Evolutionary conservation across 2,329 filamentous ascomycete genomes (phyloP).

Genomic region (Xylariaceae sp.): DNA sequence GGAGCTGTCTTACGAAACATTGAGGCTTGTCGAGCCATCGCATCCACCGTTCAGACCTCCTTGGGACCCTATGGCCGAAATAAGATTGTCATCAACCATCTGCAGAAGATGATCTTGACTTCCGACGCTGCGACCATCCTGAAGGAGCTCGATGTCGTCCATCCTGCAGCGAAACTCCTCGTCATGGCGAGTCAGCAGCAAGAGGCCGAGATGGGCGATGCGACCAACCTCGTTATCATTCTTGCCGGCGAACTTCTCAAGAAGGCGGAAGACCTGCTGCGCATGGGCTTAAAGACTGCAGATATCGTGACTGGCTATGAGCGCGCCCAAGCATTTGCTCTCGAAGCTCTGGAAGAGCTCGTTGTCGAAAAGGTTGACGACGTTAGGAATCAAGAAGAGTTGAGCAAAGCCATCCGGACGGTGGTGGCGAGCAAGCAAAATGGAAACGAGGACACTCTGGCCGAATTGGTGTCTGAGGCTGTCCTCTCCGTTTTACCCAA

Average conservation of each 20-base stretch:
- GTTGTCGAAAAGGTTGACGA: constrained; percentile 89
- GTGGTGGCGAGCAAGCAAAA: constrained; percentile 97
- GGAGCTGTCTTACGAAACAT: constrained; percentile 98
- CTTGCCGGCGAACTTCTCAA: constrained; percentile 92
- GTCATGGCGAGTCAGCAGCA: constrained; percentile 99
- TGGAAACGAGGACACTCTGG: constrained; percentile 87
- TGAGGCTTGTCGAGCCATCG: constrained; percentile 95
- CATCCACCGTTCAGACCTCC: constrained; percentile 94
- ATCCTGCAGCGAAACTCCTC: constrained; percentile 94
- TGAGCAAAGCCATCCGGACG: constrained; percentile 93
- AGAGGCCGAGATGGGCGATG: constrained; percentile 98
- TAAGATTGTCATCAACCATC: constrained; percentile 99
- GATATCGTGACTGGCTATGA: constrained; percentile 97
- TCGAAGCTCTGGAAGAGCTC: constrained; percentile 84
- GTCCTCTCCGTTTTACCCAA: constrained; percentile 90
- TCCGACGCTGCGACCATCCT: constrained; percentile 97
- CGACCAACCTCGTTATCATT: constrained; percentile 95
- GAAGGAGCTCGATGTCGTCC: constrained; percentile 95
- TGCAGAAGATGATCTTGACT: constrained; percentile 99
- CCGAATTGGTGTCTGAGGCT: constrained; percentile 82
- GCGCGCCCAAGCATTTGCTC: constrained; percentile 85
- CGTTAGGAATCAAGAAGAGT: constrained; percentile 76
- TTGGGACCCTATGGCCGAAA: constrained; percentile 97
- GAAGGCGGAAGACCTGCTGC: constrained; percentile 94
- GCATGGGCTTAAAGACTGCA: constrained; percentile 97